phyloP scores from a whole-genome alignment of 768 basidiomycete species.

The Sporobolomyces roseus region DNA sequence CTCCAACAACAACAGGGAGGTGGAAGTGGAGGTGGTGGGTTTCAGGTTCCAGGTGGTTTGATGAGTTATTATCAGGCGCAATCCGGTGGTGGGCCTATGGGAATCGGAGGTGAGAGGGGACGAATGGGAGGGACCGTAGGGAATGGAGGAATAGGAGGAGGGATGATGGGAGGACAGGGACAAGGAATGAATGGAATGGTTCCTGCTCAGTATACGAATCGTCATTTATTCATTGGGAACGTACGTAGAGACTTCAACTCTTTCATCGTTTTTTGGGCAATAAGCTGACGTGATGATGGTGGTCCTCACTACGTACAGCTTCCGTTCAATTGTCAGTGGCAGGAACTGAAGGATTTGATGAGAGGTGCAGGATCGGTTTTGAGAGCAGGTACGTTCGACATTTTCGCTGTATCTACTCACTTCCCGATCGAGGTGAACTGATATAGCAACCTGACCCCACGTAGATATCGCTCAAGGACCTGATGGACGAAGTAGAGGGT shows the following conservation, averaged over 20 bases:
- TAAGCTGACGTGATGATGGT: neutral
- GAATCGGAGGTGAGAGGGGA: too few relatives aligned
- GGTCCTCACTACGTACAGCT: slow-evolving; percentile 54
- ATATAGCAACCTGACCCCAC: neutral
- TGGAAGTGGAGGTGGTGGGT: neutral
- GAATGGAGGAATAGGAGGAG: neutral
- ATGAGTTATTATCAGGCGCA: too few relatives aligned
- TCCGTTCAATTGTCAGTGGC: slow-evolving; percentile 94
- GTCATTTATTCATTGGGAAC: slow-evolving; percentile 75
- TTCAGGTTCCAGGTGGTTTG: slow-evolving; percentile 1
- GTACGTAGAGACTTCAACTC: slow-evolving; percentile 54
- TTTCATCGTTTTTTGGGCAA: neutral
- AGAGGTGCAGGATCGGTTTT: slow-evolving; percentile 83
- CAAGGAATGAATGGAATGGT: slow-evolving; percentile 2
- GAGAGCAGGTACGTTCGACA: slow-evolving; percentile 56
- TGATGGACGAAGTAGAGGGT: slow-evolving; percentile 84
- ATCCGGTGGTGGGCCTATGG: too few relatives aligned
- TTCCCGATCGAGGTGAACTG: too few relatives aligned
- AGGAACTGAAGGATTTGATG: slow-evolving; percentile 94
- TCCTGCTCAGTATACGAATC: slow-evolving; percentile 43
- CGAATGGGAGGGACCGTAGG: too few relatives aligned
- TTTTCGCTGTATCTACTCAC: neutral
- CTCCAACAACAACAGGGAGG: neutral
- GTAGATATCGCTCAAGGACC: slow-evolving; percentile 75
- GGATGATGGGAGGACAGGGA: neutral